Evolutionary conservation across 306 rosid species (phyloP), one percentile per base, ranked within the genome.

Genomic region (Cicer yamashitae): DNA sequence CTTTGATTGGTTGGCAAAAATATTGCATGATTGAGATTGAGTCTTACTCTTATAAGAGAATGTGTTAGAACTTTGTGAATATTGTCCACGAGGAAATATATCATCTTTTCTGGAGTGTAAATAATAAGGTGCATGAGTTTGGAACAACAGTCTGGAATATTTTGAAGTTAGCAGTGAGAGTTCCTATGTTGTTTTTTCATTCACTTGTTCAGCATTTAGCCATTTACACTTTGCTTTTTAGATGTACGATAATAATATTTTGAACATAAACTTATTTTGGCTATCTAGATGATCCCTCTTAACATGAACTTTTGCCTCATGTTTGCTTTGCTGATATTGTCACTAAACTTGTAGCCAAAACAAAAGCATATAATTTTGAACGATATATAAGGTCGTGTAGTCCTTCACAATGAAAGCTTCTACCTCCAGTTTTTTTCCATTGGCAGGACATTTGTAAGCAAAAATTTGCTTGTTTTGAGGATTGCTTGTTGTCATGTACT

Each of bases 31-130:
- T 38, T 15, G 43, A 41, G 17, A 8, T 52, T 15, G 34, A 41
- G 40, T 15, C 64, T 22, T 12, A 6, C 51, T 74, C 17, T 18
- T 39, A 38, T 10, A 11, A 62, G 9, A 43, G 12, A 56, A 14
- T 18, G 6, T 56, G 48, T 66, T 79, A 37, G n/a, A 73, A 73
- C 53, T 56, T 73, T 66, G 25, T 57, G 52, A 74, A 65, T 72
- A 17, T 73, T 72, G 8, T 72, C 48, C 45, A 44, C 20, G 60
- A 52, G 25, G 70, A 15, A 45, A 30, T 25, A 4, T 47, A 56
- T 70, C 30, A 47, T 22, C 65, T 61, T 50, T 45, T 13, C 44
- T 6, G 4, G 39, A 39, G 25, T 64, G 12, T 25, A 20, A 57
- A 20, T n/a, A 12, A 60, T 71, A 45, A 37, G 44, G 67, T 45